Evolutionary conservation across 306 rosid species (phyloP), one percentile per base, ranked within the genome.

Genomic region (Delonix regia): DNA sequence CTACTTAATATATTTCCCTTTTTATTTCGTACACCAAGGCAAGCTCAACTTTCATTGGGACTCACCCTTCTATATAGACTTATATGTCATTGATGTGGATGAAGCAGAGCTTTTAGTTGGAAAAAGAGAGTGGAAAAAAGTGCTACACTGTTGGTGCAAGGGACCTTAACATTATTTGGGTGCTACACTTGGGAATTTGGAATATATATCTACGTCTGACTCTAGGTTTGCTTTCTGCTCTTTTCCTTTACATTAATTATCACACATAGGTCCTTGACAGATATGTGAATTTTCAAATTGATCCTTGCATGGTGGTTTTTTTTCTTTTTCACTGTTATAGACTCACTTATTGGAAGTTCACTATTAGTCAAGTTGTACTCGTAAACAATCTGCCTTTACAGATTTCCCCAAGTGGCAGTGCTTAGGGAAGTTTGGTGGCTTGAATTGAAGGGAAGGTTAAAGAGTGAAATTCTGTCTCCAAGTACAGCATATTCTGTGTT

Each of bases 141-240:
- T 38, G 70, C 70, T 51, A 38, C 48, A 64, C 36, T 27, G 11
- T 64, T 64, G 70, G 70, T 36, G 70, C 70, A n/a, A 18, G n/a
- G 70, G 18, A 28, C 6, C 70, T 64, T 38, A 0, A 0, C 9
- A 36, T 64, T 11, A 36, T 18, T 18, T 36, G 70, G 70, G 70
- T n/a, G 47, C 18, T 1, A 2, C 7, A n/a, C 49, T 28, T 36
- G 0, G 0, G 21, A 9, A 36, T 10, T 36, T 28, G 70, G 3
- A 30, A 30, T 30, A 30, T 30, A 0, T 13, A 3, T 64, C 70
- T 19, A 9, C 9, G 9, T 28, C 16, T 18, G 70, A 36, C 16
- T 64, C 70, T 49, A 64, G 70, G 70, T 64, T 15, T 62, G 22
- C 12, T 15, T 30, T 51, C 24, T n/a, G n/a, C n/a, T n/a, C n/a